Evolutionary conservation across 805 yeast species (phyloP).

Genomic region (Metschnikowia bowlesiae): DNA sequence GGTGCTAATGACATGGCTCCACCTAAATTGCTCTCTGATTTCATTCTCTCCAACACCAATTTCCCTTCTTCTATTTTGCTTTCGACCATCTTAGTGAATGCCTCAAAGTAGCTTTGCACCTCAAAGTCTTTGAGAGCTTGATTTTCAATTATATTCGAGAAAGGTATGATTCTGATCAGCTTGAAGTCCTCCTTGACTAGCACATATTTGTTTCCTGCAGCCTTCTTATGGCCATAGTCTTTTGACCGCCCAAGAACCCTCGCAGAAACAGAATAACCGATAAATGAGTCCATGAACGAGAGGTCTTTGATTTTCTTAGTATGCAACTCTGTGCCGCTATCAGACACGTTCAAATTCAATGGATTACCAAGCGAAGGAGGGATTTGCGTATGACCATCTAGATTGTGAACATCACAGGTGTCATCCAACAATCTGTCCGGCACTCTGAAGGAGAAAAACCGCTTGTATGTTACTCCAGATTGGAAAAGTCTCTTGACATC

Average conservation of each 20-base stretch:
- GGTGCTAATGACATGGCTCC: conserved; percentile 8
- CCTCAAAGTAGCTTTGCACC: conserved; percentile 27
- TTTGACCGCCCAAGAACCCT: conserved; percentile 39
- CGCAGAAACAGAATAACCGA: conserved; percentile 36
- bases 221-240: conserved; percentile 24
- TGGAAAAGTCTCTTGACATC: conserved; percentile 34
- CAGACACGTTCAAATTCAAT: conserved; percentile 17
- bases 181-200: conserved; percentile 30
- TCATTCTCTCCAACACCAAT: conserved; percentile 9
- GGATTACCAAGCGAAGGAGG: conserved; percentile 37
- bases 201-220: conserved; percentile 30
- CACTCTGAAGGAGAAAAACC: conserved; percentile 38
- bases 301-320: conserved; percentile 29
- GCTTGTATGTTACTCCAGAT: conserved; percentile 37
- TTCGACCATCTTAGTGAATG: conserved; percentile 29
- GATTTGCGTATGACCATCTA: conserved; percentile 31
- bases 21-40: conserved; percentile 1
- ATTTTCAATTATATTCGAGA: conserved; percentile 18
- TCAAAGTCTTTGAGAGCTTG: conserved; percentile 17
- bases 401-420: conserved; percentile 33
- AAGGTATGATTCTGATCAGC: conserved; percentile 36
- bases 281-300: conserved; percentile 34
- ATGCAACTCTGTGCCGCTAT: conserved; percentile 4
- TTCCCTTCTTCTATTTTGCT: conserved; percentile 23
- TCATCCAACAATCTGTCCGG: conserved; percentile 41